A percentile compares a stretch with the other conserved stretches of the same genome.
Evolutionary conservation across 176 grass and related monocot genomes (phyloP).

Genomic region (Cenchrus purpureus): DNA sequence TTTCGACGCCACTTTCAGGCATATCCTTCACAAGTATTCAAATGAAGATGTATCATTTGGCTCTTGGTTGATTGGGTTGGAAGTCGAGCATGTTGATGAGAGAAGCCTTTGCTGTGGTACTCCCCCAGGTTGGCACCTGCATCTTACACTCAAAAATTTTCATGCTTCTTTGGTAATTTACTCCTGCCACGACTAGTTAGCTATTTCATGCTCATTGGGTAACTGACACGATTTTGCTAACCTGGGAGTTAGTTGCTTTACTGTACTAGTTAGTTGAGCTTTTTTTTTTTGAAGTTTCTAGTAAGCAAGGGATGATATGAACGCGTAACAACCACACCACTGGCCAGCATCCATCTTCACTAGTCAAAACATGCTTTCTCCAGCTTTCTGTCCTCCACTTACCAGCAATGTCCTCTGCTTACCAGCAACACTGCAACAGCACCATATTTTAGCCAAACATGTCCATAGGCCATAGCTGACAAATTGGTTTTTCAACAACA

Average conservation of each 20-base stretch:
- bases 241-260: constrained; percentile 44
- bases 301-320: constrained; percentile 33
- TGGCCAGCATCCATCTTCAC: constrained; percentile 20
- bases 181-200: constrained; percentile 8
- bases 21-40: constrained; percentile 86
- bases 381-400: constrained; percentile 40
- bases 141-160: constrained; percentile 3
- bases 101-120: constrained; percentile 86
- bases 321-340: constrained; percentile 27
- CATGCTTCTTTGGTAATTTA: constrained; percentile 4
- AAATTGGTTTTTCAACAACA: constrained; percentile 13
- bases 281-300: constrained; percentile 25
- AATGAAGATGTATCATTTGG: constrained; percentile 91
- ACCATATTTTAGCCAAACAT: constrained; percentile 32
- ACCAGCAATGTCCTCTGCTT: constrained; percentile 40
- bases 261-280: constrained; percentile 20
- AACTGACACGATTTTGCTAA: constrained; percentile 10
- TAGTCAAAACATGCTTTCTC: constrained; percentile 36
- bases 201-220: constrained; percentile 24
- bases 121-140: constrained; percentile 59
- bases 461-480: background rate
- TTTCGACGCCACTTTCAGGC: constrained; percentile 46
- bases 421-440: constrained; percentile 13
- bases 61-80: constrained; percentile 85
- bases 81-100: constrained; percentile 90